Conservation (phyloP, 139 green algal species). For the Chlamydomonas incerta region DNA sequence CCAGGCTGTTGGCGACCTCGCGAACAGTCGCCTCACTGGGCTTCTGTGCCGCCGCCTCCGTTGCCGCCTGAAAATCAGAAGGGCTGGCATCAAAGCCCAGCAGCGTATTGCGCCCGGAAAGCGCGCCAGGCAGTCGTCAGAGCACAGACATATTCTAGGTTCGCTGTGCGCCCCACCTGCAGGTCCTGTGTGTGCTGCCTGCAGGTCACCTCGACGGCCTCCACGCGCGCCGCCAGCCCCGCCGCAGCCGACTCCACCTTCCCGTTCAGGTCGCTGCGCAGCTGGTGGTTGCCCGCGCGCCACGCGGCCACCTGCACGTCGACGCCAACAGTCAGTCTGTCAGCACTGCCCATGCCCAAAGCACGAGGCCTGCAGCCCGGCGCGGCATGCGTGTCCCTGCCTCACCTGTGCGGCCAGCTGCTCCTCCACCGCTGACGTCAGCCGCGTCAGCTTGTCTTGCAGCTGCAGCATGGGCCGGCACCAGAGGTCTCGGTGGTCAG, state of each 20-base stretch:
- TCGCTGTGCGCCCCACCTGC: neutral
- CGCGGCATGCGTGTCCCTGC: too few relatives aligned
- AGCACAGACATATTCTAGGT: too few relatives aligned
- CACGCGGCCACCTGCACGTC: conserved; percentile 8
- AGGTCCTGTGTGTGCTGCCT: neutral
- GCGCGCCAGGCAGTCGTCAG: too few relatives aligned
- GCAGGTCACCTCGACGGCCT: conserved; percentile 1
- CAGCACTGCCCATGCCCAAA: too few relatives aligned
- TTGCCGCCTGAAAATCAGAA: neutral
- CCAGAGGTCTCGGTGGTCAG: too few relatives aligned
- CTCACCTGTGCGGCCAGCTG: conserved; percentile 31
- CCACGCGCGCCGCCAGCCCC: neutral
- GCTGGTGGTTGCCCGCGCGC: conserved; percentile 27
- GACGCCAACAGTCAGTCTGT: too few relatives aligned
- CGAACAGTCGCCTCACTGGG: conserved; percentile 1
- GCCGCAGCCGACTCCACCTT: neutral
- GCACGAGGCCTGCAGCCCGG: too few relatives aligned
- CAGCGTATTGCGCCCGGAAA: too few relatives aligned
- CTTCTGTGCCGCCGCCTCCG: neutral
- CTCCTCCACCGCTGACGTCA: conserved; percentile 24
- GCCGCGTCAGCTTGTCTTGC: conserved; percentile 5
- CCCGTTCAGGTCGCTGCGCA: conserved; percentile 17
- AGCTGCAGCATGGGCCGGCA: neutral
- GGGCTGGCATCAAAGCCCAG: too few relatives aligned
- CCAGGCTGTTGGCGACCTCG: neutral